These are phyloP conservation scores for Penicillium longicatenatum DNA, from an alignment of 495 filamentous ascomycete species.

Conservation along the genomic window DNA sequence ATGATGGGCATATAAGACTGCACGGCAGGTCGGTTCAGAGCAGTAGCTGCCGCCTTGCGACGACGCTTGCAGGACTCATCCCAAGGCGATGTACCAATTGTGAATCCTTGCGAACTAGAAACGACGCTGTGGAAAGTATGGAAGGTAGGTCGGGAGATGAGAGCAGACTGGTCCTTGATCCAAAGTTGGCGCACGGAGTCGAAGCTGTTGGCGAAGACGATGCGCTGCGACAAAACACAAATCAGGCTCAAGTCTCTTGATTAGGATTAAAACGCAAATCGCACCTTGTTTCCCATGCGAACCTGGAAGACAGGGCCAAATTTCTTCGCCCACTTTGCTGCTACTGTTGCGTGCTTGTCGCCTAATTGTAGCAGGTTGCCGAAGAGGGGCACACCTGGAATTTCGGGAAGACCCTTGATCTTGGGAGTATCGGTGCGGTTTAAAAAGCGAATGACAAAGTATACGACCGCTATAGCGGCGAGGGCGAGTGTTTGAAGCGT, in stretches of 20 bases:
- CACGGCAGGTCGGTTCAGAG: conserved; percentile 65
- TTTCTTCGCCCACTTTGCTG: conserved; percentile 57
- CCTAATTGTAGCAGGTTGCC: conserved; percentile 64
- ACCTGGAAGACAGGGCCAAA: conserved; percentile 70
- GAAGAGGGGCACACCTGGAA: conserved; percentile 64
- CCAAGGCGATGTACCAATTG: conserved; percentile 74
- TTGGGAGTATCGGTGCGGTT: conserved; percentile 61
- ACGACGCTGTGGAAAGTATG: conserved; percentile 75
- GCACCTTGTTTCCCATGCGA: conserved; percentile 63
- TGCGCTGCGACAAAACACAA: conserved; percentile 42
- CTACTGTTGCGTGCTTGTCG: conserved; percentile 54
- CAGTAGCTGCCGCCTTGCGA: conserved; percentile 69
- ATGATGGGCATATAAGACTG: conserved; percentile 74
- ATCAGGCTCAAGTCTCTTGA: background rate
- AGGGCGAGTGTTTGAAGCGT: conserved; percentile 46
- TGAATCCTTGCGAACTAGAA: conserved; percentile 68
- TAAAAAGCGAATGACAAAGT: conserved; percentile 55
- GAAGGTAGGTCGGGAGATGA: conserved; percentile 69
- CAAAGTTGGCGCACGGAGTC: conserved; percentile 68
- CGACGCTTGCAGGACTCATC: conserved; percentile 72
- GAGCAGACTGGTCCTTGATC: conserved; percentile 70
- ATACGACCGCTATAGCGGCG: conserved; percentile 45
- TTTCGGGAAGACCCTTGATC: conserved; percentile 64
- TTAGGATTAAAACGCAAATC: background rate
- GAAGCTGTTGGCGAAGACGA: conserved; percentile 71